Conservation (phyloP, 2,329 filamentous ascomycete species). For the Xylaria sp. region DNA sequence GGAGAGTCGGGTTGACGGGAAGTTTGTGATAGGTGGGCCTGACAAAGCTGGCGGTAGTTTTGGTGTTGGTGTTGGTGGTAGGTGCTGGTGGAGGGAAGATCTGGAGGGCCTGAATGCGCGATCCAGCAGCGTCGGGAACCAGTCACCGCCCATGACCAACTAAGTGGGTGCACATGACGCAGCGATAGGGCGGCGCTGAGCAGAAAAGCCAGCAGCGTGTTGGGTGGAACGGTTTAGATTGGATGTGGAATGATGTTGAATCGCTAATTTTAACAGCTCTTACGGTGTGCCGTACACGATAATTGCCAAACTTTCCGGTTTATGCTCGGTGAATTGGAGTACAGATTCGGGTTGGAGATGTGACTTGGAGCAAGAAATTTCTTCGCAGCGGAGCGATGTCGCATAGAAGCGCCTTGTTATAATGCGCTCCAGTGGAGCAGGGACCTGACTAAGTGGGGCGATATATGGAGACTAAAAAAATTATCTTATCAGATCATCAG, state of each 20-base stretch:
- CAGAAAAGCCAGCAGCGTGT: constrained; percentile 33
- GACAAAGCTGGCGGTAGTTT: constrained; percentile 19
- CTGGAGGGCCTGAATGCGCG: constrained; percentile 27
- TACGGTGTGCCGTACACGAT: constrained; percentile 34
- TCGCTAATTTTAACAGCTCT: constrained; percentile 37
- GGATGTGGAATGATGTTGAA: constrained; percentile 27
- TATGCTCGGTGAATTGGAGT: constrained; percentile 43
- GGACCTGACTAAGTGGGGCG: constrained; percentile 23
- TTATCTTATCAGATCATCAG: constrained; percentile 44
- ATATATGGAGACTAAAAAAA: neutral
- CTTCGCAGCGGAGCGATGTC: constrained; percentile 37
- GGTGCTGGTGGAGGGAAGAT: constrained; percentile 36
- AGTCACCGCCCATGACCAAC: constrained; percentile 39
- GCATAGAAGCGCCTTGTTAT: constrained; percentile 21
- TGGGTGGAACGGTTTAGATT: constrained; percentile 37
- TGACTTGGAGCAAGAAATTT: constrained; percentile 33
- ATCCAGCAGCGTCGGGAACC: constrained; percentile 25
- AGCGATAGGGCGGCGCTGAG: constrained; percentile 23
- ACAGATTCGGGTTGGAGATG: constrained; percentile 26
- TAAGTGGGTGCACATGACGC: constrained; percentile 43
- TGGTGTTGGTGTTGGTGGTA: constrained; percentile 9
- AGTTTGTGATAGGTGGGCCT: constrained; percentile 35
- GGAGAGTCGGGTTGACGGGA: constrained; percentile 24
- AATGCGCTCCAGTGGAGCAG: constrained; percentile 6
- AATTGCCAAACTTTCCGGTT: constrained; percentile 42